Base-by-base conservation (phyloP, 768 basidiomycete species). In the Galerina sulciceps region DNA sequence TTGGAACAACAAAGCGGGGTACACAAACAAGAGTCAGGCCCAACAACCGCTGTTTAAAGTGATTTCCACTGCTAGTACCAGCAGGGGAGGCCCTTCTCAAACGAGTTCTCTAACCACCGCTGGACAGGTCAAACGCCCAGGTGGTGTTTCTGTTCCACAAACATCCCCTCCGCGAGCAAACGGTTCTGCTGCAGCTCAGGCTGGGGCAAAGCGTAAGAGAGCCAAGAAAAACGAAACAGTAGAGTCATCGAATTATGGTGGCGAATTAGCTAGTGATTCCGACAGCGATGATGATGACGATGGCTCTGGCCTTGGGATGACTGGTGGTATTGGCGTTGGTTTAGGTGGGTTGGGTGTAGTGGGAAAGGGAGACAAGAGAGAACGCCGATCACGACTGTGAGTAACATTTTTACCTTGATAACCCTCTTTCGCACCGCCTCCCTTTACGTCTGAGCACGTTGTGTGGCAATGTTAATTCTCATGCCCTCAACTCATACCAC, bases 271-370 rank as follows among this genome's bases (percentile, higher is more conserved):
- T 11, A 76, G 74, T 50, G 79, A 76, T 41, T 72, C 71, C 6
- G 78, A 79, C 6, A 76, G 75, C 42, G 78, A 81, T 0, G 77
- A 77, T 42, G 78, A 79, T 1, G 76, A 76, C 9, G 68, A 79
- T 15, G 67, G 68, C 36, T 64, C 66, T 17, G 69, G 64, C 3
- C 66, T 67, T 40, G 69, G 57, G 9, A 67, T 63, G 64, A 63
- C 69, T 23, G 79, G 76, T 15, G 78, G 79, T 0, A 79, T 82
- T 59, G 79, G 75, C 58, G 78, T 84, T 14, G 82, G 81, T 11
- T 72, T 80, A 67, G 78, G 71, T 53, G 81, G 80, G 3, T 65
- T 83, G 48, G 79, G 79, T 22, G 76, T 79, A 1, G 62, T 65
- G 17, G 73, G 72, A 31, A 66, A 65, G 49, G 66, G 68, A 46